Evolutionary conservation across 2,329 filamentous ascomycete species (phyloP).

Genomic region (Phyllosticta citriasiana): DNA sequence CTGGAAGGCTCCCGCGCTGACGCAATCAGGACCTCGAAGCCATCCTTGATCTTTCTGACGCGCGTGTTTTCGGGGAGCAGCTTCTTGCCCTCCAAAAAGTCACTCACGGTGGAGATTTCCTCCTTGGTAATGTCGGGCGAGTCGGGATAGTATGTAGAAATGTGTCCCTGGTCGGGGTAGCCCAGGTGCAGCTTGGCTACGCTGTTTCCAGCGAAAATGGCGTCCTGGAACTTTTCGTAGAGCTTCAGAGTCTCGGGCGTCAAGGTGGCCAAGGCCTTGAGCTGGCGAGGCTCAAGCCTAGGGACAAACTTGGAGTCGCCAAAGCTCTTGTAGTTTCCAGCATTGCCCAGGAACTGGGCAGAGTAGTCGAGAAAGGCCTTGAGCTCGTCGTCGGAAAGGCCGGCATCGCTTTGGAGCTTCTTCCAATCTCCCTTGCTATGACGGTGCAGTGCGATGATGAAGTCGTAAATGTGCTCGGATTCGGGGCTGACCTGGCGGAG

Average conservation of each 20-base stretch:
- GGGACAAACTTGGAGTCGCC: conserved; percentile 43
- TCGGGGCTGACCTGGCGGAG: conserved; percentile 44
- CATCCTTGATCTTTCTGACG: conserved; percentile 33
- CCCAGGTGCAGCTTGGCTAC: conserved; percentile 38
- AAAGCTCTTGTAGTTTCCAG: conserved; percentile 45
- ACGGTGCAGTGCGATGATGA: conserved; percentile 42
- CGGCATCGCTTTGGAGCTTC: conserved; percentile 31
- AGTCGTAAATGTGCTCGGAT: conserved; percentile 44
- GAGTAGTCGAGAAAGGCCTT: conserved; percentile 29
- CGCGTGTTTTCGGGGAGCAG: conserved; percentile 43
- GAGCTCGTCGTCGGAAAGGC: conserved; percentile 29
- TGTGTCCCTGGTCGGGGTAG: conserved; percentile 38
- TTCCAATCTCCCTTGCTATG: conserved; percentile 40
- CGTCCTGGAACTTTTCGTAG: conserved; percentile 35
- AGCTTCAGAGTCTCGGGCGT: conserved; percentile 29
- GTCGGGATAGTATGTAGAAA: conserved; percentile 42
- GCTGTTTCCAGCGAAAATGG: conserved; percentile 34
- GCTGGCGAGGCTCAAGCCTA: conserved; percentile 32
- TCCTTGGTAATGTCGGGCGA: conserved; percentile 38
- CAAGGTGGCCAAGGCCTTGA: conserved; percentile 35
- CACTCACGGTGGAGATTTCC: conserved; percentile 36
- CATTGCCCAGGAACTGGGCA: conserved; percentile 42
- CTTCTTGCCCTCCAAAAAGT: conserved; percentile 36
- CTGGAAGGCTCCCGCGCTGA: conserved; percentile 33
- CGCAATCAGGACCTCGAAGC: conserved; percentile 40